Evolutionary conservation across 139 green algal species (phyloP).

Genomic region (Tetradesmus obliquus): DNA sequence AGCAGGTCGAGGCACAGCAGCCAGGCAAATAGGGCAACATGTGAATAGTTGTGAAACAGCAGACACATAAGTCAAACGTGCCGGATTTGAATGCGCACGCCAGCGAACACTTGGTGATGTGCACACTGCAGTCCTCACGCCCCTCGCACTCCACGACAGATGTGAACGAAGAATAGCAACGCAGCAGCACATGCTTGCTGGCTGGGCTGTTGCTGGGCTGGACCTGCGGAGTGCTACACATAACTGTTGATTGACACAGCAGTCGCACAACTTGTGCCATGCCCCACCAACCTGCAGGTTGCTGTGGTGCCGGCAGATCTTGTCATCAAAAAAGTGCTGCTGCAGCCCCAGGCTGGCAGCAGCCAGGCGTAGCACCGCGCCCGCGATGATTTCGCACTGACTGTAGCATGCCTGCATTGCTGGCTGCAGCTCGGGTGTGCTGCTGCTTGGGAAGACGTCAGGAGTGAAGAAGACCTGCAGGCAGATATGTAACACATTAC

Average conservation of each 20-base stretch:
- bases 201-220: too few relatives aligned
- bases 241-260: too few relatives aligned
- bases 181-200: too few relatives aligned
- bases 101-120: too few relatives aligned
- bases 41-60: too few relatives aligned
- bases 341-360: constrained; percentile 43
- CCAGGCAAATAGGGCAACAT: too few relatives aligned
- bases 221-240: background rate
- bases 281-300: constrained; percentile 45
- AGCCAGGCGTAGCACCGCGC: constrained; percentile 42
- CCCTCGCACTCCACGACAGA: too few relatives aligned
- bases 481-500: background rate
- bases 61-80: too few relatives aligned
- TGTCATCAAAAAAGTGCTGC: constrained; percentile 19
- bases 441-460: constrained; percentile 17
- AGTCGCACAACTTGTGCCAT: background rate
- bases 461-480: constrained; percentile 52
- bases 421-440: constrained; percentile 22
- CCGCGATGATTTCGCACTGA: background rate
- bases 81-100: too few relatives aligned
- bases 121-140: too few relatives aligned
- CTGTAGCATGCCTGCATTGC: constrained; percentile 41
- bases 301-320: background rate
- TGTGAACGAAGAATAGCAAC: too few relatives aligned
- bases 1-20: too few relatives aligned